These are phyloP conservation scores for Penicillium frequentans DNA, from an alignment of 2,329 filamentous ascomycete species.

Conservation along the genomic window DNA sequence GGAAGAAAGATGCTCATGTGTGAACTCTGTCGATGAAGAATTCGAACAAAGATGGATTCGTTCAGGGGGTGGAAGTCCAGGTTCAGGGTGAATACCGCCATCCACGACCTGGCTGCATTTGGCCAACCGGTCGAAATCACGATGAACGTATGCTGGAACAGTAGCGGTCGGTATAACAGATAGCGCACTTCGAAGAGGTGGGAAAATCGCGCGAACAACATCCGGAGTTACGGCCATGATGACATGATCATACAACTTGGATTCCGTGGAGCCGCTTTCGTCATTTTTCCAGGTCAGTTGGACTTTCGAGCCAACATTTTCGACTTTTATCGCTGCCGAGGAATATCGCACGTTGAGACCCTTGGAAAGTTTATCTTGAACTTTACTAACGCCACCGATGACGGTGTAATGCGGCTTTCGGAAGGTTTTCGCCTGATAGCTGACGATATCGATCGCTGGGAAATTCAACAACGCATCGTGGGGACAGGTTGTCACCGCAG, in stretches of 20 bases:
- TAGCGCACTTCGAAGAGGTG: slow-evolving; percentile 42
- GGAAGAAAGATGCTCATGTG: slow-evolving; percentile 54
- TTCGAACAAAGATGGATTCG: slow-evolving; percentile 36
- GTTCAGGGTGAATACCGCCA: neutral
- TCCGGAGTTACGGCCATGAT: slow-evolving; percentile 58
- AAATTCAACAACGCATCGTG: slow-evolving; percentile 53
- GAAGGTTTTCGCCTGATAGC: slow-evolving; percentile 51
- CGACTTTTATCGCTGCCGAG: slow-evolving; percentile 24
- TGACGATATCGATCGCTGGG: slow-evolving; percentile 54
- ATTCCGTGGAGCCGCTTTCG: slow-evolving; percentile 11
- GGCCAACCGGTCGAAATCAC: slow-evolving; percentile 13
- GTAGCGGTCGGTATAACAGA: slow-evolving; percentile 48
- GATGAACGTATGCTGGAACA: slow-evolving; percentile 52
- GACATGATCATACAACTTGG: slow-evolving; percentile 51
- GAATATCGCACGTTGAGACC: slow-evolving; percentile 47
- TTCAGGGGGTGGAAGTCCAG: slow-evolving; percentile 20
- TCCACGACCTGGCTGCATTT: neutral
- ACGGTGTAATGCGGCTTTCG: slow-evolving; percentile 54
- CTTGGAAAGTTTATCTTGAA: slow-evolving; percentile 48
- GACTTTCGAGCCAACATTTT: slow-evolving; percentile 15
- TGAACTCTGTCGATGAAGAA: slow-evolving; percentile 48
- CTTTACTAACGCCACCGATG: slow-evolving; percentile 50
- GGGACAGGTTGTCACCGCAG: slow-evolving; percentile 56
- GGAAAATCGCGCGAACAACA: slow-evolving; percentile 51
- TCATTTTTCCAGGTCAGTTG: slow-evolving; percentile 20